A percentile compares a stretch with the other conserved stretches of the same genome.
phyloP scores from a whole-genome alignment of 2,329 filamentous ascomycete species.

The Zymoseptoria brevis region DNA sequence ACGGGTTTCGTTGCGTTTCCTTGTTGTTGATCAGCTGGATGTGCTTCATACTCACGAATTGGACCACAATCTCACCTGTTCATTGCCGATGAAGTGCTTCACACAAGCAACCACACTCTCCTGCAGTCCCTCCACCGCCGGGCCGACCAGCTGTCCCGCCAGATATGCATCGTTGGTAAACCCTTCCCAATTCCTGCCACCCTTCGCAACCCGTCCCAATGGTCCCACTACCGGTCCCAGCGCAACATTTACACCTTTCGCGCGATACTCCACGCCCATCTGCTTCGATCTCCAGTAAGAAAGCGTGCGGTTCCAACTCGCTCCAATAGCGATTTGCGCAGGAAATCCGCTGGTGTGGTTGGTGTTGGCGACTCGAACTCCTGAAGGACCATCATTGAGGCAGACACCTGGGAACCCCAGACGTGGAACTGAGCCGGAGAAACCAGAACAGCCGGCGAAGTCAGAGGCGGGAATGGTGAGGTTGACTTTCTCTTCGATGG shows the following conservation, averaged over 20 bases:
- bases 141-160: slow-evolving; percentile 18
- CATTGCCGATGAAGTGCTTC: slow-evolving; percentile 16
- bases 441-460: slow-evolving; percentile 42
- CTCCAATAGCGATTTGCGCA: slow-evolving; percentile 29
- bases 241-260: slow-evolving; percentile 25
- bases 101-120: slow-evolving; percentile 34
- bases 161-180: slow-evolving; percentile 54
- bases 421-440: slow-evolving; percentile 37
- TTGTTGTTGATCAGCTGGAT: slow-evolving; percentile 21
- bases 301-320: slow-evolving; percentile 32
- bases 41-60: neutral
- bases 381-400: slow-evolving; percentile 33
- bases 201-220: slow-evolving; percentile 24
- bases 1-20: slow-evolving; percentile 22
- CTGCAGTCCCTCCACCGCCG: slow-evolving; percentile 21
- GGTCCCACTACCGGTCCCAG: slow-evolving; percentile 26
- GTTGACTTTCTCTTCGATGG: slow-evolving; percentile 32
- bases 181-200: slow-evolving; percentile 35
- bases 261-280: slow-evolving; percentile 28
- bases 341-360: slow-evolving; percentile 32
- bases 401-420: slow-evolving; percentile 36
- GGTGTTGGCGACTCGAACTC: slow-evolving; percentile 48
- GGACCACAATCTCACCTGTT: neutral
- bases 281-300: slow-evolving; percentile 25
- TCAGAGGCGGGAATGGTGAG: slow-evolving; percentile 27